Base-by-base conservation (phyloP, 768 basidiomycete species). In the Trichaptum fuscoviolaceum region DNA sequence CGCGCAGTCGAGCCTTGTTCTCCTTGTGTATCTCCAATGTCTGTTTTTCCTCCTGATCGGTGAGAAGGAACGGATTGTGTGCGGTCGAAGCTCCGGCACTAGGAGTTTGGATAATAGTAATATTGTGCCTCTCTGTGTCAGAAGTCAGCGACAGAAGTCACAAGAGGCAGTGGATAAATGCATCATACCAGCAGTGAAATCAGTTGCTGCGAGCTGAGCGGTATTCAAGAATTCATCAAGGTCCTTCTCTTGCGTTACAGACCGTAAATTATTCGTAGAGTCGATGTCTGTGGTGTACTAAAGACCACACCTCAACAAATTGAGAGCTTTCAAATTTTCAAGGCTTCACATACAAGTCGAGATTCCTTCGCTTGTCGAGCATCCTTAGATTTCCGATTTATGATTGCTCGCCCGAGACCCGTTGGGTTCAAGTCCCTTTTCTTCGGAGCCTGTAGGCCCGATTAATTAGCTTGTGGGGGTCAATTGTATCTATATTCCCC, bases 141-240 rank as follows among this genome's bases (percentile, higher is more conserved):
- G 58, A 67, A 67, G 34, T 64, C 71, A 57, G 62, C 69, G 58
- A 24, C 58, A 23, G 58, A 12, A 26, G 63, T 42, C 27, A 26
- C 35, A 57, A 20, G 2, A 58, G 35, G 30, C 26, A 10, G 63
- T 36, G 23, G 58, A 52, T 42, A 42, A 63, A 42, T 18, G 34
- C 26, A 71, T 12, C 85, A 36, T 67, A 96, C 96, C 96, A 36
- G 96, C 96, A 20, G 94, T 93, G 73, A 99, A 99, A 71, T 99
- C 94, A 12, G 92, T 92, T 63, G 91, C 96, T 17, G 97, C 97
- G 65, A 99, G 81, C 71, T 95, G 92, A 10, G 97, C 97, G 15
- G 93, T 97, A 73, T 87, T 96, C 65, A 99, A 77, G 75, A 99
- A 99, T 77, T 96, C 96, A 70, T 98, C 95, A 23, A 99, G 81